Conservation (phyloP, 106 monocot genomes). For the Dendrobium catenatum region DNA sequence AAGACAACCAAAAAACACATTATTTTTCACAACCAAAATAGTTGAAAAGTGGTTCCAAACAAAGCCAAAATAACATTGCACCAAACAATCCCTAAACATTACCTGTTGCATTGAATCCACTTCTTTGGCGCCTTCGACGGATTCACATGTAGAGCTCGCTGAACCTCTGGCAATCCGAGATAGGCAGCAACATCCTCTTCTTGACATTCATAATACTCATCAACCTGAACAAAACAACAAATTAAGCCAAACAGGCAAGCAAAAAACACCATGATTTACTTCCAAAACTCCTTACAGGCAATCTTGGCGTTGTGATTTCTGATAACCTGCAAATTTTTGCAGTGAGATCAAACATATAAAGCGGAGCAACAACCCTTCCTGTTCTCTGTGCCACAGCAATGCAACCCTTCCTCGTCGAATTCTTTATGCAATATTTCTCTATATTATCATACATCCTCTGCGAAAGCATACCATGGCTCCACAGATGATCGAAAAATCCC, state of each 20-base stretch:
- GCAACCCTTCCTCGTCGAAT: neutral
- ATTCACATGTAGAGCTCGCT: slow-evolving; percentile 6
- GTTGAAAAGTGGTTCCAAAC: too few relatives aligned
- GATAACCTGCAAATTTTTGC: neutral
- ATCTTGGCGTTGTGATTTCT: neutral
- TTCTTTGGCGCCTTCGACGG: slow-evolving; percentile 5
- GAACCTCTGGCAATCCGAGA: slow-evolving; percentile 4
- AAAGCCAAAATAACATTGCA: neutral
- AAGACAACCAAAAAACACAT: too few relatives aligned
- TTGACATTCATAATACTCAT: slow-evolving; percentile 7
- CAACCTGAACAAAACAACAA: neutral
- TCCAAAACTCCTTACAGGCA: slow-evolving; percentile 1
- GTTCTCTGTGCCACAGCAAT: neutral
- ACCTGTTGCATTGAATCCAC: slow-evolving; percentile 13
- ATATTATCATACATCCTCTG: neutral
- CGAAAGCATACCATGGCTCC: slow-evolving; percentile 15
- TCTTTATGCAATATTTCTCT: neutral
- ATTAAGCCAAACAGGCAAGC: neutral
- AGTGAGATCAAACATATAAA: slow-evolving; percentile 10
- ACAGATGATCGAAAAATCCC: slow-evolving; percentile 9
- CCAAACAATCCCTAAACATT: neutral
- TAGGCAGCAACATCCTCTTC: slow-evolving; percentile 11
- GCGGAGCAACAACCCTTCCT: neutral
- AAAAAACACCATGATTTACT: neutral
- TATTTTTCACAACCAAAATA: too few relatives aligned